These are phyloP conservation scores for Adansonia madagascariensis DNA, from an alignment of 441 rosid species.

Conservation along the genomic window DNA sequence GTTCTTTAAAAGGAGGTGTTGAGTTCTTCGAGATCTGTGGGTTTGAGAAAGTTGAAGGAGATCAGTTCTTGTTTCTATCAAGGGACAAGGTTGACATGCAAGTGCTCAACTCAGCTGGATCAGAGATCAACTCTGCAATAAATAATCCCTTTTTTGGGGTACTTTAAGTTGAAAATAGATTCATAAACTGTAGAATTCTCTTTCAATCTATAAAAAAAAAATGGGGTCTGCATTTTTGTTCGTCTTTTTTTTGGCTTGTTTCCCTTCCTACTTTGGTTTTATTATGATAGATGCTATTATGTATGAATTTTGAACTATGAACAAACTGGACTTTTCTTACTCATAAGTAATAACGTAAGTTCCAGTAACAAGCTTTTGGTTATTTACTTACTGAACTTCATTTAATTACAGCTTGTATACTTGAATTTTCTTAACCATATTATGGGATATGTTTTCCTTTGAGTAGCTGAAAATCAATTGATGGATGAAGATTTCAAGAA, in stretches of 20 bases:
- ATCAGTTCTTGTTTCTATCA: constrained; percentile 72
- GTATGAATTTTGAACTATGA: neutral
- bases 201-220: neutral
- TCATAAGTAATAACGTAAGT: neutral
- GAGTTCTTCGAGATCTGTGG: constrained; percentile 89
- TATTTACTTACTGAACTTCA: neutral
- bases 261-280: neutral
- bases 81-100: constrained; percentile 79
- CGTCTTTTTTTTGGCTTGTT: neutral
- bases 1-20: constrained; percentile 72
- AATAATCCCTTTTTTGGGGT: constrained; percentile 94
- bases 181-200: neutral
- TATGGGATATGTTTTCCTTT: no score
- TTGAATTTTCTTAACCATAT: neutral
- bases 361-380: neutral
- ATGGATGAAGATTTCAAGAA: no score
- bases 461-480: no score
- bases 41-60: constrained; percentile 80
- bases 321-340: neutral
- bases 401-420: neutral
- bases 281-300: neutral
- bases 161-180: constrained; percentile 42
- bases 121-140: constrained; percentile 91
- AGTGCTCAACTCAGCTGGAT: constrained; percentile 79
- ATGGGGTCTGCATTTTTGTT: neutral